A percentile compares a stretch with the other conserved stretches of the same genome.
These are phyloP conservation scores for Yamadazyma dushanensis DNA, from an alignment of 1,139 yeast species.

Conservation along the genomic window DNA sequence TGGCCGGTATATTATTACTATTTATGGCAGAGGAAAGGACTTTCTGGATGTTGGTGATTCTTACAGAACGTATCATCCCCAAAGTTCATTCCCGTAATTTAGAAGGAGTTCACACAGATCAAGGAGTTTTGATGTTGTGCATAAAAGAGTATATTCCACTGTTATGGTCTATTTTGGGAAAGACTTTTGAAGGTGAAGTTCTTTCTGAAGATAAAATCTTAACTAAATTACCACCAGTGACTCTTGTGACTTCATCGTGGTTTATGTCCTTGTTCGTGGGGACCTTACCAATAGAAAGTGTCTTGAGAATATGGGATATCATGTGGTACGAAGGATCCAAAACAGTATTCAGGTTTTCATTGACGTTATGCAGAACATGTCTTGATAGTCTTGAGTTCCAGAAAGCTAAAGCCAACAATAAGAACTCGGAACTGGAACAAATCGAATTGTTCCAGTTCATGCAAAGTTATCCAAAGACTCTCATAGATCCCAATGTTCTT, in stretches of 20 bases:
- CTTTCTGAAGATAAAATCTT: conserved; percentile 62
- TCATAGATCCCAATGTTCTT: conserved; percentile 68
- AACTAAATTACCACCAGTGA: conserved; percentile 80
- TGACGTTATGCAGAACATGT: conserved; percentile 78
- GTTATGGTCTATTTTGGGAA: conserved; percentile 63
- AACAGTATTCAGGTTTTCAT: conserved; percentile 76
- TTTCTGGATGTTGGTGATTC: conserved; percentile 93
- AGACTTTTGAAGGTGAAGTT: conserved; percentile 41
- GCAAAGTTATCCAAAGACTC: conserved; percentile 75
- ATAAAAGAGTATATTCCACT: conserved; percentile 81
- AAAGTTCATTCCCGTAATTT: conserved; percentile 87
- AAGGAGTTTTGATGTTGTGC: conserved; percentile 89
- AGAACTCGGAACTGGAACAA: conserved; percentile 53
- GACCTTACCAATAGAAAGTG: conserved; percentile 81
- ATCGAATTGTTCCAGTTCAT: conserved; percentile 85
- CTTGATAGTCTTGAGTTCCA: conserved; percentile 57
- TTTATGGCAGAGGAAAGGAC: conserved; percentile 88
- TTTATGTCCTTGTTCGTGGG: conserved; percentile 95
- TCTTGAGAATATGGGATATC: conserved; percentile 91
- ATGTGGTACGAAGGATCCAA: conserved; percentile 90
- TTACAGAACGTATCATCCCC: conserved; percentile 82
- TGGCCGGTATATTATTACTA: conserved; percentile 79
- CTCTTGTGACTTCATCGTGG: conserved; percentile 95
- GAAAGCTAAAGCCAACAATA: conserved; percentile 15
- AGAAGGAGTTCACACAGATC: conserved; percentile 95